These are phyloP conservation scores for Sporisorium exsertum DNA, from an alignment of 1,284 basidiomycete genomes.

Conservation along the genomic window DNA sequence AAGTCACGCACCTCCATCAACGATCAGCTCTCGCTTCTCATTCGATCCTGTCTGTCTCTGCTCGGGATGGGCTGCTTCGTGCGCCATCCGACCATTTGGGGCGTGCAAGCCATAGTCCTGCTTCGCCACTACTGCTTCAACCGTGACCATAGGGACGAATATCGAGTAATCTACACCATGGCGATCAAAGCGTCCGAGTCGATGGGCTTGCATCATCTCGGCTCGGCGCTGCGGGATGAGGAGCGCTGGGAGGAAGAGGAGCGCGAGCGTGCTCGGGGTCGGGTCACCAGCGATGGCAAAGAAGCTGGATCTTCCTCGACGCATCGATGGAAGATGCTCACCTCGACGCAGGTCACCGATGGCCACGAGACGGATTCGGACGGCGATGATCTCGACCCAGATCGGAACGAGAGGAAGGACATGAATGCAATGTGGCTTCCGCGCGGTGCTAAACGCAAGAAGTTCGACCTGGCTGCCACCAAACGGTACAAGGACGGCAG, in stretches of 20 bases:
- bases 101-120: constrained; percentile 39
- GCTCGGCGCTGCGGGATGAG: constrained; percentile 55
- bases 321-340: constrained; percentile 47
- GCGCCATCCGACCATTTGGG: constrained; percentile 44
- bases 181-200: constrained; percentile 48
- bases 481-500: constrained; percentile 45
- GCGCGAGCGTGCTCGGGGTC: constrained; percentile 6
- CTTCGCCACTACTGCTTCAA: constrained; percentile 50
- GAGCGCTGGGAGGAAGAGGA: constrained; percentile 49
- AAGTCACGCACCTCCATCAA: constrained; percentile 32
- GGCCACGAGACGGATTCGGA: constrained; percentile 45
- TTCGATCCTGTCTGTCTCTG: constrained; percentile 16
- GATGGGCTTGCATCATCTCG: constrained; percentile 53
- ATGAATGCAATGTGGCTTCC: constrained; percentile 49
- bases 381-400: constrained; percentile 39
- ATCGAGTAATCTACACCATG: constrained; percentile 30
- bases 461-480: constrained; percentile 26
- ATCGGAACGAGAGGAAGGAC: constrained; percentile 31
- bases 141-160: constrained; percentile 45
- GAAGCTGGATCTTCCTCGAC: constrained; percentile 7
- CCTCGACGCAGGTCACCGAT: constrained; percentile 33
- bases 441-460: constrained; percentile 18
- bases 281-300: constrained; percentile 17
- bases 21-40: constrained; percentile 25
- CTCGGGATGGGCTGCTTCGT: constrained; percentile 36